Conservation (phyloP, 192 early-diverging fungal genomes). For the Thamnidium elegans region DNA sequence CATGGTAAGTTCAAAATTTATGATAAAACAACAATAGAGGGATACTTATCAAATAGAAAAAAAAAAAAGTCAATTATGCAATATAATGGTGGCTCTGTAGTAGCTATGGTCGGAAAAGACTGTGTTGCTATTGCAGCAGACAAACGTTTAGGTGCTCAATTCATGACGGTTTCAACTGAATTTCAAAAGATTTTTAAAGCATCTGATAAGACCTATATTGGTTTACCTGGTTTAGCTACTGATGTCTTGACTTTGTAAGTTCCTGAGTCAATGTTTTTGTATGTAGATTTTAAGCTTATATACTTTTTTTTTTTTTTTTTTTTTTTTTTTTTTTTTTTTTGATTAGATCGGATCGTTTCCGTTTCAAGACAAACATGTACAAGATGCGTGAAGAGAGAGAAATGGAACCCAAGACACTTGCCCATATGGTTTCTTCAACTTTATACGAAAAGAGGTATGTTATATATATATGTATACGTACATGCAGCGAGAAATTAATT, state of each 20-base stretch:
- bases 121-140: constrained; percentile 98
- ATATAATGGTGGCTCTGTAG: constrained; percentile 92
- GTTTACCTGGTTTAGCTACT: constrained; percentile 91
- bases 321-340: neutral
- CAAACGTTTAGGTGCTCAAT: constrained; percentile 89
- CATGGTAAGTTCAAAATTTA: neutral
- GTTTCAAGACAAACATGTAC: constrained; percentile 96
- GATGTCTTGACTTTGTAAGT: constrained; percentile 94
- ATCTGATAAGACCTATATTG: constrained; percentile 83
- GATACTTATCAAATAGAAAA: neutral
- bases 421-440: constrained; percentile 90
- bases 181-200: constrained; percentile 93
- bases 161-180: constrained; percentile 89
- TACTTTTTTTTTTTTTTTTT: neutral
- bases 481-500: neutral
- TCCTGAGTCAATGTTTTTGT: neutral
- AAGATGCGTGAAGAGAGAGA: constrained; percentile 92
- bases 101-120: constrained; percentile 97
- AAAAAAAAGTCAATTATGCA: constrained; percentile 72
- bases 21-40: neutral
- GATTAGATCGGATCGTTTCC: constrained; percentile 77
- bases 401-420: constrained; percentile 91
- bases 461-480: neutral
- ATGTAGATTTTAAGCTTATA: no score
- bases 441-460: constrained; percentile 86